Conservation (phyloP, 2,329 filamentous ascomycete species). For the Diaporthe citriasiana region DNA sequence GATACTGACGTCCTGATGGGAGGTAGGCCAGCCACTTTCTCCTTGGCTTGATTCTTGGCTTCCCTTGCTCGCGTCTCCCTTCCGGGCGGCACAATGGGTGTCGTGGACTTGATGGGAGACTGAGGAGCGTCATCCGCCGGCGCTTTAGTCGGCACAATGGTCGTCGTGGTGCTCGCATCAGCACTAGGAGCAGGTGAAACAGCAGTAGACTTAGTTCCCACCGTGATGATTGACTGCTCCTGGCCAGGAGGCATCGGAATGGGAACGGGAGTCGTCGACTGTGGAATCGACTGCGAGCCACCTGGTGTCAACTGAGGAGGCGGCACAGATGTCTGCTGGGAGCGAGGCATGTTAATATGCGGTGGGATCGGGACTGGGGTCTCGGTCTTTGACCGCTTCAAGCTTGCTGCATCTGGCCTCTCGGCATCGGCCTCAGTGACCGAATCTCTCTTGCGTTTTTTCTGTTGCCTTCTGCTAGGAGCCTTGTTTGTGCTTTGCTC, state of each 20-base stretch:
- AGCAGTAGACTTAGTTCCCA: constrained; percentile 44
- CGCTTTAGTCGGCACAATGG: constrained; percentile 48
- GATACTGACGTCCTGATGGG: constrained; percentile 42
- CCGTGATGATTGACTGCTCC: constrained; percentile 47
- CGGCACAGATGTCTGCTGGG: constrained; percentile 46
- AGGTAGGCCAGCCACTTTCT: constrained; percentile 37
- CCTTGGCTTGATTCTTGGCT: constrained; percentile 42
- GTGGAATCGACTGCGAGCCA: constrained; percentile 42
- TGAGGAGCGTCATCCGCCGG: constrained; percentile 50
- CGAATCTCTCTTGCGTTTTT: constrained; percentile 54
- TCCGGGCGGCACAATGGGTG: constrained; percentile 52
- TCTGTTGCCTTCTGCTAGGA: constrained; percentile 46
- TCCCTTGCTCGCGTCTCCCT: constrained; percentile 53
- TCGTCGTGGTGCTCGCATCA: constrained; percentile 44
- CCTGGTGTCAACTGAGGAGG: constrained; percentile 41
- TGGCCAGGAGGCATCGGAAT: constrained; percentile 49
- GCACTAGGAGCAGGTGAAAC: constrained; percentile 48
- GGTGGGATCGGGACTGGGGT: constrained; percentile 56
- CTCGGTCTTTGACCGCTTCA: constrained; percentile 55
- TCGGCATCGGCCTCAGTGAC: constrained; percentile 49
- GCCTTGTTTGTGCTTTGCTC: constrained; percentile 41
- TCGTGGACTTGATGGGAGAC: constrained; percentile 51
- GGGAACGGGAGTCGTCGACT: constrained; percentile 54
- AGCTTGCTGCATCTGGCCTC: constrained; percentile 47
- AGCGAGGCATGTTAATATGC: constrained; percentile 45